Percentiles rank a stretch among this genome's conserved stretches.
phyloP scores from a whole-genome alignment of 148 eudicot species.

The Rhododendron griersonianum region DNA sequence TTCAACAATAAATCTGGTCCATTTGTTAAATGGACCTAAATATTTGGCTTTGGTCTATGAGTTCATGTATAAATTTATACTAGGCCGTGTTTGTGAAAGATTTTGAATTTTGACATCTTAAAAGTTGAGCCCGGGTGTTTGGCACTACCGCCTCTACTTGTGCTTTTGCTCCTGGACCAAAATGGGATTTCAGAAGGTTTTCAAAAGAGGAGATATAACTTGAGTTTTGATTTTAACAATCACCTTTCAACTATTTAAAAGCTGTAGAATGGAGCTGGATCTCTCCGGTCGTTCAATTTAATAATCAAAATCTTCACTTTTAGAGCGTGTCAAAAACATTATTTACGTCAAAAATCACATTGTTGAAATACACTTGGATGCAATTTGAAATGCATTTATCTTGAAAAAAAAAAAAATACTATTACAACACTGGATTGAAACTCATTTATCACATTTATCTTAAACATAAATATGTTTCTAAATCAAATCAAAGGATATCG shows the following conservation, averaged over 20 bases:
- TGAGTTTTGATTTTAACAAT: background rate
- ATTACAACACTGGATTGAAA: background rate
- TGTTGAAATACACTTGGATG: background rate
- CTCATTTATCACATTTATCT: background rate
- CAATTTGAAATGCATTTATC: background rate
- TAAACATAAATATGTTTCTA: background rate
- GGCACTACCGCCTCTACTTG: background rate
- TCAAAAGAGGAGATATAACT: too few relatives aligned
- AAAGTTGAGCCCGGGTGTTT: background rate
- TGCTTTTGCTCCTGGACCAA: background rate
- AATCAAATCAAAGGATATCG: background rate
- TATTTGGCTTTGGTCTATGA: background rate
- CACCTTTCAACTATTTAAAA: background rate
- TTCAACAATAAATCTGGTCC: background rate
- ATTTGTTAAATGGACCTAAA: background rate
- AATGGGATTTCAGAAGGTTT: background rate
- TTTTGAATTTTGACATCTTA: background rate
- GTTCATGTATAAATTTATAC: too few relatives aligned
- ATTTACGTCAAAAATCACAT: background rate
- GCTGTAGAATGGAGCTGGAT: background rate
- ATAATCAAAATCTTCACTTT: background rate
- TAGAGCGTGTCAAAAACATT: background rate
- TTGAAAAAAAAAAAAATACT: background rate
- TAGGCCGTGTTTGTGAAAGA: background rate
- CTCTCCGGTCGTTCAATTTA: background rate